These are phyloP conservation scores for Trametes cubensis DNA, from an alignment of 768 basidiomycete species.

Conservation along the genomic window DNA sequence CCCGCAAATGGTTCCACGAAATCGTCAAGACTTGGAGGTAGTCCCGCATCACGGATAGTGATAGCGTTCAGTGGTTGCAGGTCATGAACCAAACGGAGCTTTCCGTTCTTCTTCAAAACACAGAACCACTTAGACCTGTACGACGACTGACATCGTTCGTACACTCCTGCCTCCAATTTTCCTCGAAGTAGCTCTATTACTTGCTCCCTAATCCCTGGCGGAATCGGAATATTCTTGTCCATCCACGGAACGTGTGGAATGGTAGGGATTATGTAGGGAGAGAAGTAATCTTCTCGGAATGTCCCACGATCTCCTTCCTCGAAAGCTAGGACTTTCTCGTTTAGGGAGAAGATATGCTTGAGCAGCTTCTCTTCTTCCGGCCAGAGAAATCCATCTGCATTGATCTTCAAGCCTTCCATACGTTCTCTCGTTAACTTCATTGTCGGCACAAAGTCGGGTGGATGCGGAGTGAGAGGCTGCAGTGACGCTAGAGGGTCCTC, in stretches of 20 bases:
- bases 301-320: constrained; percentile 27
- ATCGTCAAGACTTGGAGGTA: constrained; percentile 38
- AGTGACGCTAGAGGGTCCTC: constrained; percentile 39
- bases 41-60: constrained; percentile 40
- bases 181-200: too few species aligned
- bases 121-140: constrained; percentile 44
- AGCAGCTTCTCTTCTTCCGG: constrained; percentile 35
- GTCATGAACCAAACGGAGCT: constrained; percentile 40
- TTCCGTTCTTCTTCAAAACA: constrained; percentile 41
- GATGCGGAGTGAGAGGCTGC: constrained; percentile 30
- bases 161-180: too few species aligned
- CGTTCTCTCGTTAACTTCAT: constrained; percentile 30
- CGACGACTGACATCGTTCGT: constrained; percentile 26
- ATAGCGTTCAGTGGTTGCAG: constrained; percentile 43
- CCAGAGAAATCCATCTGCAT: constrained; percentile 32
- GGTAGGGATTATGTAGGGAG: constrained; percentile 35
- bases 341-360: constrained; percentile 16
- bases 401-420: constrained; percentile 30
- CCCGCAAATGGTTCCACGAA: constrained; percentile 32
- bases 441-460: constrained; percentile 3
- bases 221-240: constrained; percentile 39
- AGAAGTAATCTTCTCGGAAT: constrained; percentile 31
- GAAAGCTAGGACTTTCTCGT: constrained; percentile 28
- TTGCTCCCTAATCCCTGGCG: constrained; percentile 33
- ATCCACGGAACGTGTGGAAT: constrained; percentile 40